Conservation (phyloP, 345 rosid genomes). For the Eucalyptus paniculata region DNA sequence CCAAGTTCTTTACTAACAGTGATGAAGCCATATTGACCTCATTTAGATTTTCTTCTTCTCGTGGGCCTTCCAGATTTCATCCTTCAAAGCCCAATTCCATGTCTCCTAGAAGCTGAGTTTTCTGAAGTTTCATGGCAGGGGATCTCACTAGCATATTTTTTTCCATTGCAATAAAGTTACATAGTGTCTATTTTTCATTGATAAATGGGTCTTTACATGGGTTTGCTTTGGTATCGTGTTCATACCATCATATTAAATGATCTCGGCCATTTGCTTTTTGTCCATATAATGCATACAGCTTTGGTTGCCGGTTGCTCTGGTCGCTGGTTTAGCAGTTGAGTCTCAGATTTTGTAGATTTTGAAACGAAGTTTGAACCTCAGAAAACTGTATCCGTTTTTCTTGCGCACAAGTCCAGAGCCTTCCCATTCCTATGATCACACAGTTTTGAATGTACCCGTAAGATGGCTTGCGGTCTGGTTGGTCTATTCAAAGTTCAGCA, state of each 20-base stretch:
- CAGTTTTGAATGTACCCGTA: too few relatives aligned
- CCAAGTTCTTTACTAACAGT: slow-evolving; percentile 43
- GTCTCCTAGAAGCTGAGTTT: slow-evolving; percentile 40
- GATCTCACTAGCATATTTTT: slow-evolving; percentile 45
- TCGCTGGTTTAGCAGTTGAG: too few relatives aligned
- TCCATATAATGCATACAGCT: too few relatives aligned
- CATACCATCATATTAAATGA: neutral
- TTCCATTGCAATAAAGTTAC: too few relatives aligned
- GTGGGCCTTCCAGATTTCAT: slow-evolving; percentile 41
- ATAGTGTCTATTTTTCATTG: too few relatives aligned
- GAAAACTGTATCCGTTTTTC: slow-evolving; percentile 60
- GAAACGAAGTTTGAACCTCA: slow-evolving; percentile 84
- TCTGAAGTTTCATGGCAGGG: slow-evolving; percentile 45
- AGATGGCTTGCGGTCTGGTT: too few relatives aligned
- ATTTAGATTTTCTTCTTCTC: slow-evolving; percentile 36
- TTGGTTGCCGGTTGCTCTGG: too few relatives aligned
- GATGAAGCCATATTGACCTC: slow-evolving; percentile 58
- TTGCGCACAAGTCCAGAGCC: slow-evolving; percentile 64
- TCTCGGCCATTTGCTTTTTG: fast-evolving
- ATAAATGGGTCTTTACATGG: too few relatives aligned
- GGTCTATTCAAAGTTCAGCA: too few relatives aligned
- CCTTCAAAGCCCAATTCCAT: slow-evolving; percentile 40
- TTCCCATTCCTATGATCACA: slow-evolving; percentile 35
- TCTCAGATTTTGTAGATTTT: slow-evolving; percentile 73
- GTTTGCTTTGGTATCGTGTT: too few relatives aligned